A percentile compares a stretch with the other conserved stretches of the same genome.
These are phyloP conservation scores for Xylariaceae sp. DNA, from an alignment of 2,329 filamentous ascomycete genomes.

Conservation along the genomic window DNA sequence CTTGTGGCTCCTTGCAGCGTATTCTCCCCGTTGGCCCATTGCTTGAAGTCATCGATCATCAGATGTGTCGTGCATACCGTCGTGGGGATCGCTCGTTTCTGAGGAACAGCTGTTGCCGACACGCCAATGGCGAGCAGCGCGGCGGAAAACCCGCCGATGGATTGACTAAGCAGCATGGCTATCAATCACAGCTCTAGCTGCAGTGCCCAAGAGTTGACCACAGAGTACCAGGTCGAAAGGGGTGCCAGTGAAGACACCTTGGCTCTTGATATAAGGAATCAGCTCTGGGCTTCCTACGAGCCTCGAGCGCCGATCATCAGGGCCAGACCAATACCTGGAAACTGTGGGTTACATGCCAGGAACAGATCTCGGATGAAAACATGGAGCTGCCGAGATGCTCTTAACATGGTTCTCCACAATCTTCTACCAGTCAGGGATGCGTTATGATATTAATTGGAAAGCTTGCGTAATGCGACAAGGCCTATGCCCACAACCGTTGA, in stretches of 20 bases:
- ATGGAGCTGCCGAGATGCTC: slow-evolving; percentile 23
- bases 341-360: slow-evolving; percentile 26
- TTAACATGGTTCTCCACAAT: slow-evolving; percentile 38
- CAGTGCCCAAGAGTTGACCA: slow-evolving; percentile 5
- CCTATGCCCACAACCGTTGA: slow-evolving; percentile 17
- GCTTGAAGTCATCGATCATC: slow-evolving; percentile 43
- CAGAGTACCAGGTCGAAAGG: not conserved
- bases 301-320: slow-evolving; percentile 25
- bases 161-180: slow-evolving; percentile 34
- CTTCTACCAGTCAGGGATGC: slow-evolving; percentile 26
- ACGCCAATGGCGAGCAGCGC: slow-evolving; percentile 32
- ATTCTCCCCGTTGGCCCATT: slow-evolving; percentile 37
- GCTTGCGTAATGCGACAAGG: slow-evolving; percentile 4
- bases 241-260: not conserved
- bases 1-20: slow-evolving; percentile 34
- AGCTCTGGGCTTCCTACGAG: slow-evolving; percentile 11
- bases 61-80: slow-evolving; percentile 39
- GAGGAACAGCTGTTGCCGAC: slow-evolving; percentile 22
- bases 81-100: slow-evolving; percentile 25
- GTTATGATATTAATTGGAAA: slow-evolving; percentile 21
- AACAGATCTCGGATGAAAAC: slow-evolving; percentile 11
- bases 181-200: slow-evolving; percentile 24
- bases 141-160: slow-evolving; percentile 30
- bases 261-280: slow-evolving; percentile 15
- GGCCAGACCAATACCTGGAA: slow-evolving; percentile 21